Conservation (phyloP, 2,329 filamentous ascomycete genomes). For the Fonsecaea erecta region DNA sequence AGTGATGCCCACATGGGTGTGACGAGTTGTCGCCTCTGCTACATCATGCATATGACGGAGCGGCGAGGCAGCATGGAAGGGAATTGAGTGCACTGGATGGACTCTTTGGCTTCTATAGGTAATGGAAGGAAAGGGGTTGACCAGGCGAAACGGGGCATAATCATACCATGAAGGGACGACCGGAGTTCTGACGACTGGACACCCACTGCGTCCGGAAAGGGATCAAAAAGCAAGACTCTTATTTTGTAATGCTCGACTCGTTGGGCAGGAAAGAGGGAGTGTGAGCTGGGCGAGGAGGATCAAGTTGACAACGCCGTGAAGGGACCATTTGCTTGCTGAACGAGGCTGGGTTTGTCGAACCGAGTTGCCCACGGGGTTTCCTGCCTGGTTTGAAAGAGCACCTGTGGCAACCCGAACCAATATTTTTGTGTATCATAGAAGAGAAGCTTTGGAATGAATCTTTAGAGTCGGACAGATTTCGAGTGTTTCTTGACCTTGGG, state of each 20-base stretch:
- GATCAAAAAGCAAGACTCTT: conserved; percentile 25
- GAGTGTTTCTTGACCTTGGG: neutral
- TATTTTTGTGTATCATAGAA: conserved; percentile 2
- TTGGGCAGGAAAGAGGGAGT: conserved; percentile 9
- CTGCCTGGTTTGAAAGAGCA: neutral
- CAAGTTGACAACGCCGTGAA: neutral
- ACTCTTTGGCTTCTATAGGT: conserved; percentile 9
- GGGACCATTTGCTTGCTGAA: neutral
- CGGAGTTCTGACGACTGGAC: conserved; percentile 28
- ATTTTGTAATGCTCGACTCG: conserved; percentile 27
- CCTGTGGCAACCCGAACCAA: neutral
- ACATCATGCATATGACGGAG: conserved; percentile 29
- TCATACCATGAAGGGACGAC: conserved; percentile 31
- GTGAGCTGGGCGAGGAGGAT: conserved; percentile 2
- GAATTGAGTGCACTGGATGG: conserved; percentile 4
- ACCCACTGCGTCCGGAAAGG: conserved; percentile 6
- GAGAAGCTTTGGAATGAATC: conserved; percentile 1
- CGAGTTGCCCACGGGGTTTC: neutral
- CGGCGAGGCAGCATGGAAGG: conserved; percentile 14
- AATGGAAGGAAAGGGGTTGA: conserved; percentile 12
- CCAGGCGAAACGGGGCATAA: conserved; percentile 22
- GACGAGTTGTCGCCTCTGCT: conserved; percentile 25
- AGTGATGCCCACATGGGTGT: conserved; percentile 13
- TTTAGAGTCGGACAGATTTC: neutral
- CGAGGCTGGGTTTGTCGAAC: neutral